phyloP scores from a whole-genome alignment of 2,329 filamentous ascomycete species.

The Raffaelea ambrosiae region DNA sequence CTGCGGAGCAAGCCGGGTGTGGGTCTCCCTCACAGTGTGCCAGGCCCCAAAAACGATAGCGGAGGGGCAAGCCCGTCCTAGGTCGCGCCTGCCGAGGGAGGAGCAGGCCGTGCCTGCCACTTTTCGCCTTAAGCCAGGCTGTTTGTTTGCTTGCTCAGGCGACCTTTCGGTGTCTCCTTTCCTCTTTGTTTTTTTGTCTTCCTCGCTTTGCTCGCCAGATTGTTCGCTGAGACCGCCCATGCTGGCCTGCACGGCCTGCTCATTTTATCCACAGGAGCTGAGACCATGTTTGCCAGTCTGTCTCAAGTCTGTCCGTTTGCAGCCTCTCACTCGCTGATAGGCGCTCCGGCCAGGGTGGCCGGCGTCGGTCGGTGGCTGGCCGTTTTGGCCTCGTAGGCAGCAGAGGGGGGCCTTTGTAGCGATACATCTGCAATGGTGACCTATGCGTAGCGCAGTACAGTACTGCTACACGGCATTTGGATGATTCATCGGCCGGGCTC shows the following conservation, averaged over 20 bases:
- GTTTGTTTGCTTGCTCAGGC: no score
- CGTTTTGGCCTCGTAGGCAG: not conserved
- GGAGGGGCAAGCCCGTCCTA: not conserved
- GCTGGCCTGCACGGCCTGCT: no score
- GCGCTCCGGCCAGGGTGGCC: not conserved
- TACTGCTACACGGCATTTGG: not conserved
- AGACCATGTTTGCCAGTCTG: no score
- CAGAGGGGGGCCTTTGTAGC: no score
- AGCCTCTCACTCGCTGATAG: not conserved
- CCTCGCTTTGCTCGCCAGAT: no score
- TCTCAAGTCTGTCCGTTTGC: not conserved
- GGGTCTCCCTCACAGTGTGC: not conserved
- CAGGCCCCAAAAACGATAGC: not conserved
- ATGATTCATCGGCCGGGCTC: conserved; percentile 6
- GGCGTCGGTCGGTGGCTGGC: not conserved
- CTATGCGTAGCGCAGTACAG: not conserved
- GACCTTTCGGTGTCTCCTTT: no score
- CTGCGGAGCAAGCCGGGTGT: conserved; percentile 1
- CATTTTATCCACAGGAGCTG: no score
- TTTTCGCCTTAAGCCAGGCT: no score
- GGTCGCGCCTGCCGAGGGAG: not conserved
- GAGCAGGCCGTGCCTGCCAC: no score
- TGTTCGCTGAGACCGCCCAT: no score
- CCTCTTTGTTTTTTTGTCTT: no score
- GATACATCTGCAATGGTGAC: no score